Evolutionary conservation across 371 early-diverging fungal genomes (phyloP), one percentile per base, ranked within the genome.

Genomic region (Rhizomucor miehei): DNA sequence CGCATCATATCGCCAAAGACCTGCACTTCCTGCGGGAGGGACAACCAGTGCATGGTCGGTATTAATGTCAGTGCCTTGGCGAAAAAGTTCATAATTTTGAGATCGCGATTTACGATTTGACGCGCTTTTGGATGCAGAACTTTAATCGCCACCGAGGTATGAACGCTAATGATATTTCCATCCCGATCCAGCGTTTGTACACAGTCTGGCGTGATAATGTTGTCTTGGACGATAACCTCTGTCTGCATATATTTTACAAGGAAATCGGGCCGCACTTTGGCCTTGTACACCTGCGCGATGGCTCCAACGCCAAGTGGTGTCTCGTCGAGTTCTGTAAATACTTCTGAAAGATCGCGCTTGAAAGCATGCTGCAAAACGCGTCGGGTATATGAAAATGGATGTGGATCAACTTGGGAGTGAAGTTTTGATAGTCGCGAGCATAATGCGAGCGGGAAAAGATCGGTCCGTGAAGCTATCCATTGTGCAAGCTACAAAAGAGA

Each of bases 381-480:
- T 38, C 78, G 67, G 16, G 95, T 94, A 51, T 85, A 71, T 14
- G 67, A 55, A 19, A 90, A 81, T 8, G 90, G 71, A 62, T 97
- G 97, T 8, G 91, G 86, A 13, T 79, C 82, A 34, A 89, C 94
- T 17, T 84, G 66, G 17, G 89, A 88, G 54, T 98, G 98, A 3
- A 99, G 81, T 38, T 82, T 81, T 11, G 88, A 82, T 6, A 99
- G 79, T 39, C 81, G 83, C 5, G 50, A 36, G 59, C 97, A 93
- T 11, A 96, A 71, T 46, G 88, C 83, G 3, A 70, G 65, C 1
- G 92, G 91, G 47, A 99, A 92, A 6, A 97, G 71, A 65, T 99
- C 99, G 10, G 89, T 80, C 38, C 98, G 78, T 14, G 96, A 92
- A 14, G 94, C 90, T 6, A 95, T 92, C 94, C 96, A 99, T 79